phyloP scores from a whole-genome alignment of 495 filamentous ascomycete species.

The Lophiotrema nucula region DNA sequence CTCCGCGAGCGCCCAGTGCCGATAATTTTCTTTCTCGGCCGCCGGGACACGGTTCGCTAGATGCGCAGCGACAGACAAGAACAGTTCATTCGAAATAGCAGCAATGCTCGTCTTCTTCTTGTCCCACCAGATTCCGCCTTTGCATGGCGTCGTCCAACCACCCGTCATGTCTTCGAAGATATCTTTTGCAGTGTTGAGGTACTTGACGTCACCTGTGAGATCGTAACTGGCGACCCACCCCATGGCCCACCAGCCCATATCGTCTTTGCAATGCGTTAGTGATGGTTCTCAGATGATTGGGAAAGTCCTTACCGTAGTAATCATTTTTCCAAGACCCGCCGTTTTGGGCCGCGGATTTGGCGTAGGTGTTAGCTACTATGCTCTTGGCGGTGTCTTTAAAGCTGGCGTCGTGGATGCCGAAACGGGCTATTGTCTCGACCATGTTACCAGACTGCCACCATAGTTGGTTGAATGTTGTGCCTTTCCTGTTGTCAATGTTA shows the following conservation, averaged over 20 bases:
- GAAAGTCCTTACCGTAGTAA: too few species aligned
- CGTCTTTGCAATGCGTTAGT: too few species aligned
- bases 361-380: slow-evolving; percentile 32
- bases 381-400: slow-evolving; percentile 20
- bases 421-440: slow-evolving; percentile 11
- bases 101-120: slow-evolving; percentile 27
- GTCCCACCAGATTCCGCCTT: slow-evolving; percentile 31
- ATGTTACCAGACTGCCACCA: slow-evolving; percentile 34
- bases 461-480: too few species aligned
- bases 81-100: slow-evolving; percentile 41
- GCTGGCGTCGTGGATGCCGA: slow-evolving; percentile 14
- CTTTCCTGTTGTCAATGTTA: too few species aligned
- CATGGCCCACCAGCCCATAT: slow-evolving; percentile 42
- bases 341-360: slow-evolving; percentile 15
- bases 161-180: slow-evolving; percentile 59
- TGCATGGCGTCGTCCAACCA: slow-evolving; percentile 30
- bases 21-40: slow-evolving; percentile 51
- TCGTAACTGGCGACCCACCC: slow-evolving; percentile 40
- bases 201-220: slow-evolving; percentile 34
- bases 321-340: slow-evolving; percentile 27
- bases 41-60: slow-evolving; percentile 63
- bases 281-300: too few species aligned
- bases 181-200: slow-evolving; percentile 49
- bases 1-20: slow-evolving; percentile 54
- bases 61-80: slow-evolving; percentile 33